Base-by-base conservation (phyloP, 1,139 yeast genomes). In the Saccharomyces hybrid region DNA sequence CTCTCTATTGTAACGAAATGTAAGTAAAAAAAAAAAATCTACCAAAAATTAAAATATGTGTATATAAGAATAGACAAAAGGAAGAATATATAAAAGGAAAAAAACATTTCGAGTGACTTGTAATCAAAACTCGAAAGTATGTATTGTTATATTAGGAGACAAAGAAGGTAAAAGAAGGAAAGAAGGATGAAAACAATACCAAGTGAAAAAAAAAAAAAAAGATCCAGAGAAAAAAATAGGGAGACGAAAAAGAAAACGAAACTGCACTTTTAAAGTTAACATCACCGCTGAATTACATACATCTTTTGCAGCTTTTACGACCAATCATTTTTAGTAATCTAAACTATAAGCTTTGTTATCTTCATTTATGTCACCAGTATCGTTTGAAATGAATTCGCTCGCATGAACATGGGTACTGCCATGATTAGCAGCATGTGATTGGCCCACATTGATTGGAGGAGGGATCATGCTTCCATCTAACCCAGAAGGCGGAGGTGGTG, bases 401-500 rank as follows among this genome's bases (percentile, higher is more conserved):
- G 44, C 44, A 3, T 38, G 25, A 16, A 38, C 20, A 38, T 38
- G 20, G 5, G 44, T 38, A 20, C 44, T 16, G 44, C 44, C 20
- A 11, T 38, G 23, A 20, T 38, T 38, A 20, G 11, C 34, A 6
- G 29, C 38, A 20, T 34, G 41, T 9, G 46, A n/a, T 46, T 50
- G 52, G 4, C 42, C 26, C 34, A 50, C 34, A 5, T 44, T 48
- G 25, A 51, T 38, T 23, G 50, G 50, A 6, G 53, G 50, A 9
- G 50, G 53, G 34, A 51, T 23, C 29, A 51, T 32, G 16, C 31
- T 25, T 38, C 34, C 34, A 16, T 57, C 63, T 11, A 57, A 57
- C 3, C 57, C 58, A 13, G 56, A 49, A 4, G 60, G 59, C 16
- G 63, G 59, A 2, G 66, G 65, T 44, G 69, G 70, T 13, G 68